Percentiles rank a stretch among this genome's conserved stretches.
Evolutionary conservation across 2,329 filamentous ascomycete genomes (phyloP).

Genomic region (Pseudocercospora crystallina): DNA sequence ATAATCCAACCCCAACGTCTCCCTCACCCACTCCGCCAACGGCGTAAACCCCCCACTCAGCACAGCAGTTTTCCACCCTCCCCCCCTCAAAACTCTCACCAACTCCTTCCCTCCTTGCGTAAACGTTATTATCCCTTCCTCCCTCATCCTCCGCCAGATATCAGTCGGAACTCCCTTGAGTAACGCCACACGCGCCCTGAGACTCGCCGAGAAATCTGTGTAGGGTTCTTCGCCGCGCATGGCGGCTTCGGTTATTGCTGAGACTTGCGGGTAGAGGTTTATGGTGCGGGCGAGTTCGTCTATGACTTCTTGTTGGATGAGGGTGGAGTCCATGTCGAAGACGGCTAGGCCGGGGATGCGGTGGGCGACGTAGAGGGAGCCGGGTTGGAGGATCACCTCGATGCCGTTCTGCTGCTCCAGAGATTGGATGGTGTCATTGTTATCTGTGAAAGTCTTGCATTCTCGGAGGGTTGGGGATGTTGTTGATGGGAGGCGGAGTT

Average conservation of each 20-base stretch:
- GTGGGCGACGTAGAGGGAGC: constrained; percentile 24
- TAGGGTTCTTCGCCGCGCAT: constrained; percentile 78
- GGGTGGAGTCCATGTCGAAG: constrained; percentile 98
- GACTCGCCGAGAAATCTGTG: constrained; percentile 81
- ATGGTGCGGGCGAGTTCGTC: constrained; percentile 87
- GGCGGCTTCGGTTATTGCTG: constrained; percentile 83
- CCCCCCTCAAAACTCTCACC: constrained; percentile 68
- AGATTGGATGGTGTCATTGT: constrained; percentile 6
- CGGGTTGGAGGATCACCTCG: constrained; percentile 27
- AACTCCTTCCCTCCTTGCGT: constrained; percentile 78
- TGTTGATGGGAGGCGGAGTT: constrained; percentile 1
- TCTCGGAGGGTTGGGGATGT: neutral
- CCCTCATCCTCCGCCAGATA: constrained; percentile 66
- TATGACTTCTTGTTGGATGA: constrained; percentile 97
- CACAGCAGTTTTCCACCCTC: constrained; percentile 87
- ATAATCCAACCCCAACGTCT: constrained; percentile 78
- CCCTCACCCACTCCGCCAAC: constrained; percentile 81
- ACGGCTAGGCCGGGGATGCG: constrained; percentile 67
- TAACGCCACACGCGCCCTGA: constrained; percentile 76
- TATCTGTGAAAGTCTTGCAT: constrained; percentile 20
- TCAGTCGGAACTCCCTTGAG: constrained; percentile 76
- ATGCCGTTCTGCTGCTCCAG: constrained; percentile 7
- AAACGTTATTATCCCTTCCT: constrained; percentile 67
- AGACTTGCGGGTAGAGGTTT: constrained; percentile 67
- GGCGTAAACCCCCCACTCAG: constrained; percentile 90